Conservation (phyloP, 495 filamentous ascomycete species). For the Margaritispora aquatica region DNA sequence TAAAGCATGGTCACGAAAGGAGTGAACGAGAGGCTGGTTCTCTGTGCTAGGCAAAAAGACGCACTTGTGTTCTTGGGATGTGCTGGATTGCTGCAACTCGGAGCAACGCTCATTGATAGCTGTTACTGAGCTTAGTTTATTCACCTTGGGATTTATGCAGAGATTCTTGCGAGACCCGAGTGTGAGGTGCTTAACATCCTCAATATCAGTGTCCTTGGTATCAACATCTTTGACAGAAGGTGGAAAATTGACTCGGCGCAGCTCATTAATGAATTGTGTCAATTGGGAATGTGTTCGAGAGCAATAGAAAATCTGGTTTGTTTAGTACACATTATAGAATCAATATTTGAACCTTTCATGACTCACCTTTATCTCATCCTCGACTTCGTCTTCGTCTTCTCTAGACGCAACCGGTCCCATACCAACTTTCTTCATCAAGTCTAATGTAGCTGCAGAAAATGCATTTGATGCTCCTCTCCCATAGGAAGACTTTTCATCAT, state of each 20-base stretch:
- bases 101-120: conserved; percentile 96
- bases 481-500: conserved; percentile 36
- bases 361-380: conserved; percentile 55
- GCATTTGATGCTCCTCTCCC: conserved; percentile 24
- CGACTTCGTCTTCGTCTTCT: conserved; percentile 42
- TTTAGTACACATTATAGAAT: background rate
- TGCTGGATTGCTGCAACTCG: conserved; percentile 75
- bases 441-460: conserved; percentile 56
- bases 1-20: conserved; percentile 83
- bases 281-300: conserved; percentile 94
- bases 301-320: conserved; percentile 72
- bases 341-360: background rate
- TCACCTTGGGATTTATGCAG: conserved; percentile 84
- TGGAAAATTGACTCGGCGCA: conserved; percentile 76
- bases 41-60: conserved; percentile 72
- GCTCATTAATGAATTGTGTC: conserved; percentile 86
- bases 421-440: conserved; percentile 54
- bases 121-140: conserved; percentile 59
- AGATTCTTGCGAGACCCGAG: conserved; percentile 88
- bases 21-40: conserved; percentile 60
- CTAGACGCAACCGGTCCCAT: conserved; percentile 23
- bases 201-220: conserved; percentile 34
- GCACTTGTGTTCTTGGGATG: conserved; percentile 63
- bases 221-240: conserved; percentile 42
- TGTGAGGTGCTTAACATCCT: conserved; percentile 76